Evolutionary conservation across 2,329 filamentous ascomycete species (phyloP).

Genomic region (Fusarium multiceps): DNA sequence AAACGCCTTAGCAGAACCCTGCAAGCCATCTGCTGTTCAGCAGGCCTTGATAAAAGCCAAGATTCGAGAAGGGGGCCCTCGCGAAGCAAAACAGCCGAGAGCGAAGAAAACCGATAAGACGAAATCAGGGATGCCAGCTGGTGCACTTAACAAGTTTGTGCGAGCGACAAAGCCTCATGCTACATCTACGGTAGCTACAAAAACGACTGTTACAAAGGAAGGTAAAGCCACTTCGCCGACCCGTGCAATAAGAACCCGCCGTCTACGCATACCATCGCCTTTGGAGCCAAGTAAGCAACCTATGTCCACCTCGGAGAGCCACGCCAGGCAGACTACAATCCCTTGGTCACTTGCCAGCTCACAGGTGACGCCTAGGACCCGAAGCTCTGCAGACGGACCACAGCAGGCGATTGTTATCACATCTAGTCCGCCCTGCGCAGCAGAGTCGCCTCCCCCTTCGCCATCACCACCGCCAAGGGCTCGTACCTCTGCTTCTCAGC

Average conservation of each 20-base stretch:
- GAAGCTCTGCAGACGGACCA: slow-evolving; percentile 40
- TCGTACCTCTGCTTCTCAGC: slow-evolving; percentile 19
- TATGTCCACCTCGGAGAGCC: slow-evolving; percentile 40
- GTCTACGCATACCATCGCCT: slow-evolving; percentile 42
- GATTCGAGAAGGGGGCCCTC: slow-evolving; percentile 8
- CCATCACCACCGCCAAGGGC: slow-evolving; percentile 37
- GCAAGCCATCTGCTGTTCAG: slow-evolving; percentile 41
- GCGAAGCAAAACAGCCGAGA: slow-evolving; percentile 27
- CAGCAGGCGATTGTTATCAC: slow-evolving; percentile 57
- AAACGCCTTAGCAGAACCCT: slow-evolving; percentile 49
- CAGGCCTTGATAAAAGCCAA: slow-evolving; percentile 46
- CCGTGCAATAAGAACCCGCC: slow-evolving; percentile 25
- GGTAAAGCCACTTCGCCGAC: slow-evolving; percentile 1
- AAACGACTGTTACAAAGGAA: neutral
- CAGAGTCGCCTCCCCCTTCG: slow-evolving; percentile 47
- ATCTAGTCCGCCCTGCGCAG: slow-evolving; percentile 55
- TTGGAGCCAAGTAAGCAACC: slow-evolving; percentile 53
- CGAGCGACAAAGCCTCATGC: slow-evolving; percentile 52
- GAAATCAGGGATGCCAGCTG: slow-evolving; percentile 37
- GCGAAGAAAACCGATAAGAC: slow-evolving; percentile 37
- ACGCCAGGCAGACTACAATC: slow-evolving; percentile 38
- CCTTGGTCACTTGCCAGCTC: slow-evolving; percentile 57
- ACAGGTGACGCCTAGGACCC: slow-evolving; percentile 56
- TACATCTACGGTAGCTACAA: slow-evolving; percentile 1
- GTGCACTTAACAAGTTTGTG: slow-evolving; percentile 56